Evolutionary conservation across 306 rosid species (phyloP).

Genomic region (Arachis hypogaea): DNA sequence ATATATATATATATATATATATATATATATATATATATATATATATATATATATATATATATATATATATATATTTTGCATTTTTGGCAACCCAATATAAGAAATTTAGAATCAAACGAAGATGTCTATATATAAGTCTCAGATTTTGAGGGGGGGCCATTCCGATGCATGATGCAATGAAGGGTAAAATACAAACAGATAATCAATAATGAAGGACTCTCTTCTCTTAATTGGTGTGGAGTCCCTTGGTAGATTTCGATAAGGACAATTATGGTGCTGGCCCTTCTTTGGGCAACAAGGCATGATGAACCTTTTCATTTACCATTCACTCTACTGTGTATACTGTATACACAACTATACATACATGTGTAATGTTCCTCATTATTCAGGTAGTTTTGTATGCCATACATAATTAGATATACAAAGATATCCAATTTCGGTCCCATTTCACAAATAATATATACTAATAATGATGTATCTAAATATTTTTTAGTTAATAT

Average conservation of each 20-base stretch:
- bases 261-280: constrained; percentile 42
- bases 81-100: neutral
- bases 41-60: too few relatives aligned
- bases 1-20: too few relatives aligned
- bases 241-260: constrained; percentile 46
- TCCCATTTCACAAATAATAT: too few relatives aligned
- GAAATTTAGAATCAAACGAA: neutral
- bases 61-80: neutral
- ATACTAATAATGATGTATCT: too few relatives aligned
- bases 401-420: neutral
- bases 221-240: neutral
- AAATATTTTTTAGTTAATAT: too few relatives aligned
- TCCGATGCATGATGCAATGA: constrained; percentile 45
- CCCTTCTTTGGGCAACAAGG: constrained; percentile 31
- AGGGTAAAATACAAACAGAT: constrained; percentile 45
- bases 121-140: neutral
- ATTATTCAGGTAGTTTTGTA: neutral
- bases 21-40: too few relatives aligned
- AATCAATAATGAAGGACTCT: constrained; percentile 14
- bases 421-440: neutral
- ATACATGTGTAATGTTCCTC: too few relatives aligned
- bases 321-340: constrained; percentile 19
- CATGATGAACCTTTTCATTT: constrained; percentile 46
- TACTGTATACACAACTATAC: too few relatives aligned
- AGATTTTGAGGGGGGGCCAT: constrained; percentile 49